These are phyloP conservation scores for Aspergillus pseudoterreus DNA, from an alignment of 2,329 filamentous ascomycete species.

Conservation along the genomic window DNA sequence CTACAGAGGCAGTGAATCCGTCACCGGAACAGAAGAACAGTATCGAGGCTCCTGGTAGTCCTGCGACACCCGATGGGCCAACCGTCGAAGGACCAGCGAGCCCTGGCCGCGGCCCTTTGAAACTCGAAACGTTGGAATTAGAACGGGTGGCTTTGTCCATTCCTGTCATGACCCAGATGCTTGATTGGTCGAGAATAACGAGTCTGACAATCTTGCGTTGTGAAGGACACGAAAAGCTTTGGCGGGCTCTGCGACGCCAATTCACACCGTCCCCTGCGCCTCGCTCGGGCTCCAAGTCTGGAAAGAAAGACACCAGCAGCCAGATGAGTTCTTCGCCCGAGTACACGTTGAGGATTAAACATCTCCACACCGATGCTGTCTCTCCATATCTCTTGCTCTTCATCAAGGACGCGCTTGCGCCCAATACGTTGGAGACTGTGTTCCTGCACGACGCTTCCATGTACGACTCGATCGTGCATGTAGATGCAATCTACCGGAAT, in stretches of 20 bases:
- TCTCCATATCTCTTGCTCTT: constrained; percentile 68
- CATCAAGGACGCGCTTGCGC: constrained; percentile 71
- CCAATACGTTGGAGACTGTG: constrained; percentile 74
- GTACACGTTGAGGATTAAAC: constrained; percentile 65
- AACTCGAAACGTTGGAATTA: constrained; percentile 68
- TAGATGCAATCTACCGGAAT: constrained; percentile 68
- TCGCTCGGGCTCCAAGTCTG: constrained; percentile 5
- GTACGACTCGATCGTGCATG: constrained; percentile 57
- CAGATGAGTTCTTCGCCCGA: constrained; percentile 32
- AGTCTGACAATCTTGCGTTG: constrained; percentile 72
- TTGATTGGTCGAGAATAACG: constrained; percentile 72
- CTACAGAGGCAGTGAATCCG: too few relatives aligned
- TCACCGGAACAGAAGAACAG: too few relatives aligned
- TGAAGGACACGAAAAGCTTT: constrained; percentile 67
- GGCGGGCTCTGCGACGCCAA: constrained; percentile 65
- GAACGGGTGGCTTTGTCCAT: constrained; percentile 73
- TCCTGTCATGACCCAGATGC: constrained; percentile 62
- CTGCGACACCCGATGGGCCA: not conserved
- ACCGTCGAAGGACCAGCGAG: not conserved
- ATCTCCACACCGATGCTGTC: constrained; percentile 71
- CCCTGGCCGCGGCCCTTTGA: constrained; percentile 46
- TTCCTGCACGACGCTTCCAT: constrained; percentile 67
- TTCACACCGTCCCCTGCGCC: constrained; percentile 47
- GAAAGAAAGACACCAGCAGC: constrained; percentile 3
- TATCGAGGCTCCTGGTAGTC: constrained; percentile 3